Percentiles rank a stretch among this genome's conserved stretches.
Conservation (phyloP, 2,329 filamentous ascomycete species). For the Pseudocercospora musae region DNA sequence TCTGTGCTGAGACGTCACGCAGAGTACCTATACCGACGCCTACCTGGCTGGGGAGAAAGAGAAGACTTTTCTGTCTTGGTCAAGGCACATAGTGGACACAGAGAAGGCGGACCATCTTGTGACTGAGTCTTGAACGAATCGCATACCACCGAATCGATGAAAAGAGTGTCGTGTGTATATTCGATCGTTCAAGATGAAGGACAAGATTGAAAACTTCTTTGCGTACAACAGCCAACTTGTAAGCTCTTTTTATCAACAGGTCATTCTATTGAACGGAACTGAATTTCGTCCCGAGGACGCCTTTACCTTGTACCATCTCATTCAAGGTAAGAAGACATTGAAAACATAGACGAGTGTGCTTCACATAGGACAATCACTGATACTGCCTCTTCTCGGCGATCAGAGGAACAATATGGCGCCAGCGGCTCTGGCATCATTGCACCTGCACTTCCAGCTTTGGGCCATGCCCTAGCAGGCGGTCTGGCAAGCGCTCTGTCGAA, state of each 20-base stretch:
- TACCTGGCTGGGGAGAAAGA: background rate
- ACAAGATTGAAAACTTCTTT: slow-evolving; percentile 20
- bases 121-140: background rate
- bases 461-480: slow-evolving; percentile 78
- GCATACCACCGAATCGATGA: background rate
- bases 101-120: background rate
- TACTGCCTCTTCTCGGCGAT: background rate
- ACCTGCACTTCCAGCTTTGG: slow-evolving; percentile 66
- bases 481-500: slow-evolving; percentile 76
- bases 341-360: background rate
- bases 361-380: background rate
- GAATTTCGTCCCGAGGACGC: slow-evolving; percentile 29
- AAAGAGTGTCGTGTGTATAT: background rate
- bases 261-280: slow-evolving; percentile 18
- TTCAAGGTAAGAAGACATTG: slow-evolving; percentile 17
- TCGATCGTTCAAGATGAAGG: slow-evolving; percentile 18
- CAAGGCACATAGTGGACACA: background rate
- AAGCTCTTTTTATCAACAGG: slow-evolving; percentile 19
- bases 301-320: slow-evolving; percentile 32
- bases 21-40: background rate
- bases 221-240: slow-evolving; percentile 25
- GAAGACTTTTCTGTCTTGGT: background rate
- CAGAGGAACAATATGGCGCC: slow-evolving; percentile 16
- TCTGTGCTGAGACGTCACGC: background rate
- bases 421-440: slow-evolving; percentile 13